These are phyloP conservation scores for Cyclostephanos tholiformis DNA, from an alignment of 108 stramenopile genomes.

Conservation along the genomic window DNA sequence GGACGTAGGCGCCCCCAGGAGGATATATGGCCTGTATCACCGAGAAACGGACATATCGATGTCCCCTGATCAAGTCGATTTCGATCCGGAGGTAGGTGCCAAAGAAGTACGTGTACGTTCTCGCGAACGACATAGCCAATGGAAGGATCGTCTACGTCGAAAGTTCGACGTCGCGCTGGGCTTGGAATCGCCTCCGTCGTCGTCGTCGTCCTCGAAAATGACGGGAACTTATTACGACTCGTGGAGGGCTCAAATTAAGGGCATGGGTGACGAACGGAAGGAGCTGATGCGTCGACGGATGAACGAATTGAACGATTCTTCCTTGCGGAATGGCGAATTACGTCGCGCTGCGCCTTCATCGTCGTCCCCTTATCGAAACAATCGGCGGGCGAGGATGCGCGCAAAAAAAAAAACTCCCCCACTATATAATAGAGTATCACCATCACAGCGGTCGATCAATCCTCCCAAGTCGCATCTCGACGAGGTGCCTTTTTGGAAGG, in stretches of 20 bases:
- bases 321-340: not conserved
- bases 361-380: slow-evolving; percentile 11
- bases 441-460: not conserved
- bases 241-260: slow-evolving; percentile 33
- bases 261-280: slow-evolving; percentile 31
- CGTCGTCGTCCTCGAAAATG: not conserved
- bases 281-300: slow-evolving; percentile 28
- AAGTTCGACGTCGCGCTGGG: slow-evolving; percentile 49
- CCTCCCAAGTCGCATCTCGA: slow-evolving; percentile 22
- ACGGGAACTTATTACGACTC: slow-evolving; percentile 34
- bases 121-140: slow-evolving; percentile 12
- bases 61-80: not conserved
- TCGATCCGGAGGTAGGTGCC: not conserved
- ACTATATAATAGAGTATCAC: not conserved
- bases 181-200: slow-evolving; percentile 12
- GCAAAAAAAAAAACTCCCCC: slow-evolving; percentile 12
- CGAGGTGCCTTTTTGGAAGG: slow-evolving; percentile 47
- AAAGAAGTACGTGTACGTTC: not conserved
- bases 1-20: not conserved
- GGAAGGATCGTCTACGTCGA: slow-evolving; percentile 46
- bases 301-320: slow-evolving; percentile 9
- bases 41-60: not conserved
- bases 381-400: slow-evolving; percentile 45
- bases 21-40: slow-evolving; percentile 1
- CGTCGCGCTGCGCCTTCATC: not conserved